Evolutionary conservation across 176 grass and related monocot species (phyloP).

Genomic region (Triticum timopheevii): DNA sequence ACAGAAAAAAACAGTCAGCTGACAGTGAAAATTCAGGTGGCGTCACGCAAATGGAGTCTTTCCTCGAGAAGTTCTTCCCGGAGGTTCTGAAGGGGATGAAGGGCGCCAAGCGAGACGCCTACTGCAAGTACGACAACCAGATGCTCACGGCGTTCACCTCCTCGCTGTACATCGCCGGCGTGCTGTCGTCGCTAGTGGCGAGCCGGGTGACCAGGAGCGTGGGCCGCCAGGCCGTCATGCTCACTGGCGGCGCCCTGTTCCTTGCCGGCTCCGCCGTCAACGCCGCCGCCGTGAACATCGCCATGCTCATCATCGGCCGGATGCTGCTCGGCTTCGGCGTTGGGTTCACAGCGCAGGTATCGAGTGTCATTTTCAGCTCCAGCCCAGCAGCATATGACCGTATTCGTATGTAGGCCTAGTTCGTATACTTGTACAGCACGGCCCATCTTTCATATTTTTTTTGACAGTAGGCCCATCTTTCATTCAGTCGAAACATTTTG

Average conservation of each 20-base stretch:
- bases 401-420: background rate
- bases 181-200: constrained; percentile 37
- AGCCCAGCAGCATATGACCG: background rate
- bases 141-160: constrained; percentile 57
- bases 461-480: background rate
- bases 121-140: constrained; percentile 49
- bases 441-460: background rate
- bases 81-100: constrained; percentile 34
- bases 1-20: background rate
- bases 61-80: constrained; percentile 51
- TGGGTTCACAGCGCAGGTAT: constrained; percentile 50
- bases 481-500: background rate
- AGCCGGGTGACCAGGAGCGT: constrained; percentile 37
- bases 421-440: background rate
- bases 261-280: constrained; percentile 39
- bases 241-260: constrained; percentile 38
- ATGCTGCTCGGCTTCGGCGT: constrained; percentile 55
- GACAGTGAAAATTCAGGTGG: constrained; percentile 37
- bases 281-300: constrained; percentile 42
- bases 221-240: constrained; percentile 46
- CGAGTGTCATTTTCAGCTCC: background rate
- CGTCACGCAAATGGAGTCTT: constrained; percentile 57
- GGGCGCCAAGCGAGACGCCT: constrained; percentile 33
- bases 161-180: constrained; percentile 49
- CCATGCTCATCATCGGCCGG: constrained; percentile 54